Evolutionary conservation across 2,329 filamentous ascomycete genomes (phyloP).

Genomic region (Talaromyces sp.): DNA sequence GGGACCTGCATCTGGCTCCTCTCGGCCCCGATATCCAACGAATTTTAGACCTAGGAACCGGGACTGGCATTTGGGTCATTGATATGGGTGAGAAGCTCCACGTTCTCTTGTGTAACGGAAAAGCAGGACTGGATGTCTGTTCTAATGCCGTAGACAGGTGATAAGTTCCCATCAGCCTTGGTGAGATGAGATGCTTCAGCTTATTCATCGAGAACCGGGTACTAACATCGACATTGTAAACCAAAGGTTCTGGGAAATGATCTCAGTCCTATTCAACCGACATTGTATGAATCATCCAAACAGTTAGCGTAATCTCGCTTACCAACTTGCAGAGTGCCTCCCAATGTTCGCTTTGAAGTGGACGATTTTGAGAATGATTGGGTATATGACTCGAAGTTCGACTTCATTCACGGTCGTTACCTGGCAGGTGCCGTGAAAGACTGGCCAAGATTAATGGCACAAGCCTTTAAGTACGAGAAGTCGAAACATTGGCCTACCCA

Average conservation of each 20-base stretch:
- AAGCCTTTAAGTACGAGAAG: conserved; percentile 19
- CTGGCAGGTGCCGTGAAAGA: conserved; percentile 19
- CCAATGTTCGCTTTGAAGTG: conserved; percentile 24
- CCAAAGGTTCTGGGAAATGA: conserved; percentile 15
- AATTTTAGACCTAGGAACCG: conserved; percentile 51
- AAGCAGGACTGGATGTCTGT: background rate
- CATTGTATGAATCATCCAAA: conserved; percentile 3
- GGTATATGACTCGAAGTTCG: conserved; percentile 21
- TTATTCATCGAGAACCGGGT: too few species aligned
- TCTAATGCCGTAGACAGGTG: conserved; percentile 2
- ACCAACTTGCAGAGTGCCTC: conserved; percentile 20
- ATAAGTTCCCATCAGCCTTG: conserved; percentile 12
- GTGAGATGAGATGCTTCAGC: background rate
- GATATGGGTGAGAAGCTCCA: conserved; percentile 11
- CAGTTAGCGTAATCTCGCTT: background rate
- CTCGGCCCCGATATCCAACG: conserved; percentile 36
- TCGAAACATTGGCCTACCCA: too few species aligned
- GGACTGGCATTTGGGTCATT: conserved; percentile 24
- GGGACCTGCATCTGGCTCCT: conserved; percentile 47
- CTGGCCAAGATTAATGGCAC: conserved; percentile 18
- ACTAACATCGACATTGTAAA: background rate
- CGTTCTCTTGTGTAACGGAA: too few species aligned
- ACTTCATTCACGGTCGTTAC: conserved; percentile 24
- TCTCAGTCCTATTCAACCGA: conserved; percentile 17
- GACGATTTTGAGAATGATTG: conserved; percentile 23